Base-by-base conservation (phyloP, 73 alveolate genomes). In the Paramecium caudatum region DNA sequence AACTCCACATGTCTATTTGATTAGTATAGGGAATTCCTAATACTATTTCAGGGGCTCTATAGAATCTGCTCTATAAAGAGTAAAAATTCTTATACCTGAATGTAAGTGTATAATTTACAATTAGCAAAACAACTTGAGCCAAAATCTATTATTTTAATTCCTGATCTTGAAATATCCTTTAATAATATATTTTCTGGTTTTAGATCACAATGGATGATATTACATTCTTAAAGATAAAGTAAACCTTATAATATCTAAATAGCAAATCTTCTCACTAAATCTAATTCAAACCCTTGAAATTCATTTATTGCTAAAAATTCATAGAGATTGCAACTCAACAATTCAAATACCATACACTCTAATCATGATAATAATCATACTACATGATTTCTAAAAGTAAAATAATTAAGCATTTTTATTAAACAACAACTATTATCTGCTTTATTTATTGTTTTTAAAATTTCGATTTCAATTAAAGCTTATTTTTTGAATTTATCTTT, bases 131-230 rank as follows among this genome's bases (percentile, higher is more conserved):
- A 94, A 8, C 95, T 82, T 33, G 97, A 91, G 19, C 98, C 98
- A 90, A 95, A 94, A 91, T 92, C 98, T 5, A 95, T 90, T 36
- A 94, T 90, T 82, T 94, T 94, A 13, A 94, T 93, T 45, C 94
- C 97, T 36, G 96, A 74, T 46, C 83, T 82, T 25, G 82, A 41
- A 32, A 93, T 88, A 50, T 91, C 90, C 55, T 92, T 94, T 91
- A 94, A 86, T 55, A 98, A 93, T 30, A 98, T 95, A 86, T 96
- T 96, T 82, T 96, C 99, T 17, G 99, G 99, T 48, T 96, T 96
- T 50, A 95, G 82, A 65, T 98, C 99, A 68, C 99, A 96, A 82
- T 97, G 98, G 0, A 96, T 94, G 17, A 95, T 95, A 45, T 87
- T 82, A 41, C 90, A 62, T 65, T 74, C 90, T 61, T 91, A 92